Percentiles rank a stretch among this genome's conserved stretches.
phyloP scores from a whole-genome alignment of 2,329 filamentous ascomycete genomes.

The Colletotrichum tofieldiae region DNA sequence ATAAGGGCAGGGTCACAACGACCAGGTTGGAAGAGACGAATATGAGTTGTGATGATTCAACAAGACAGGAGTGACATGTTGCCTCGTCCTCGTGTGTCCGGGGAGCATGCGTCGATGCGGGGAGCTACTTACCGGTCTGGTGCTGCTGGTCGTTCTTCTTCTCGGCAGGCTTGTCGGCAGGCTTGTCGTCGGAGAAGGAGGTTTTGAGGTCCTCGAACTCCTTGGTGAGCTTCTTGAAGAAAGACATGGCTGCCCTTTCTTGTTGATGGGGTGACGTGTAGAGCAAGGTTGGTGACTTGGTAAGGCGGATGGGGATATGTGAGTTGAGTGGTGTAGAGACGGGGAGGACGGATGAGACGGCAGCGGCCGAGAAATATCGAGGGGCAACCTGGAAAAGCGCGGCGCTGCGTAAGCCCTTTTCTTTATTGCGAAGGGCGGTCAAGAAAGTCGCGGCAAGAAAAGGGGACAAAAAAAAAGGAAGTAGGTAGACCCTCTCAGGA shows the following conservation, averaged over 20 bases:
- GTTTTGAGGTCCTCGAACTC: conserved; percentile 65
- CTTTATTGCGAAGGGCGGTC: conserved; percentile 33
- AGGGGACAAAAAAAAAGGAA: not conserved
- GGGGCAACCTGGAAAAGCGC: conserved; percentile 21
- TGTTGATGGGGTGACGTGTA: conserved; percentile 26
- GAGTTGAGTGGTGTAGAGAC: conserved; percentile 22
- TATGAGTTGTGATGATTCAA: conserved; percentile 18
- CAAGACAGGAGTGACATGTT: not conserved
- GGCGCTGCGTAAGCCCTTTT: conserved; percentile 41
- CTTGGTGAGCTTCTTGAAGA: conserved; percentile 60
- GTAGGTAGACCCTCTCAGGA: not conserved
- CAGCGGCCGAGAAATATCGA: conserved; percentile 43
- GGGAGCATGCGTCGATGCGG: not conserved
- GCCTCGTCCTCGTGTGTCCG: not conserved
- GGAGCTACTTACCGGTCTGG: conserved; percentile 35
- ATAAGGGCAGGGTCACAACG: not conserved
- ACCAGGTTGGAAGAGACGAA: conserved; percentile 1
- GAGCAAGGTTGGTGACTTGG: conserved; percentile 25
- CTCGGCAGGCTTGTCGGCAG: conserved; percentile 45
- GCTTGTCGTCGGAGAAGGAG: conserved; percentile 56
- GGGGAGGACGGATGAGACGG: conserved; percentile 39
- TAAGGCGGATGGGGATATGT: conserved; percentile 26
- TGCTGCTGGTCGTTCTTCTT: conserved; percentile 45
- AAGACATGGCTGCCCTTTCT: conserved; percentile 56
- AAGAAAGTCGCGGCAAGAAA: not conserved